Evolutionary conservation across 305 asterid species (phyloP).

Genomic region (Fraxinus greggii): DNA sequence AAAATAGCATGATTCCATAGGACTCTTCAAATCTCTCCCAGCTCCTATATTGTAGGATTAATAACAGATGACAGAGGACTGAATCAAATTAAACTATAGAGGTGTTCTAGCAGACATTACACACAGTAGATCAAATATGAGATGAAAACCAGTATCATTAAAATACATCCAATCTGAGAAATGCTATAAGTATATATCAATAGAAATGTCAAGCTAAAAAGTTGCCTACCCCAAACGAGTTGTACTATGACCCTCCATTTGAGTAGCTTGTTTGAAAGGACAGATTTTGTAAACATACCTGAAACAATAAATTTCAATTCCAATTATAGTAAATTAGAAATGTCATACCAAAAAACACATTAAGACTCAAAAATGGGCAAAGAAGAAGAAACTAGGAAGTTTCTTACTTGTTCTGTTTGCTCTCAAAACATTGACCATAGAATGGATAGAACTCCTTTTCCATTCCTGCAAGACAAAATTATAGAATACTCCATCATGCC

Average conservation of each 20-base stretch:
- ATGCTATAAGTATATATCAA: background rate
- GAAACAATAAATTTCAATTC: slow-evolving; percentile 28
- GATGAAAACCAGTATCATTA: background rate
- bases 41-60: slow-evolving; percentile 45
- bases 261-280: slow-evolving; percentile 90
- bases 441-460: slow-evolving; percentile 89
- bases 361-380: slow-evolving; percentile 12
- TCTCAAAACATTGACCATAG: slow-evolving; percentile 85
- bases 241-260: slow-evolving; percentile 85
- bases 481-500: slow-evolving; percentile 16
- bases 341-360: slow-evolving; percentile 5
- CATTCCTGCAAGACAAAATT: slow-evolving; percentile 56
- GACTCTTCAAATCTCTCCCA: slow-evolving; percentile 95
- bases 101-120: background rate
- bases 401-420: slow-evolving; percentile 79
- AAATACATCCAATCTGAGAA: background rate
- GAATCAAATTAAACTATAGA: slow-evolving; percentile 8
- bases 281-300: slow-evolving; percentile 92
- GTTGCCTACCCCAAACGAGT: slow-evolving; percentile 82
- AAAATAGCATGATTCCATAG: slow-evolving; percentile 63
- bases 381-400: slow-evolving; percentile 21
- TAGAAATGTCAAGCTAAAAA: slow-evolving; percentile 3
- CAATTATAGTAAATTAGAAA: background rate
- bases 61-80: slow-evolving; percentile 15
- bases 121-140: background rate